Evolutionary conservation across 768 basidiomycete genomes (phyloP).

Genomic region (Mycena floridula): DNA sequence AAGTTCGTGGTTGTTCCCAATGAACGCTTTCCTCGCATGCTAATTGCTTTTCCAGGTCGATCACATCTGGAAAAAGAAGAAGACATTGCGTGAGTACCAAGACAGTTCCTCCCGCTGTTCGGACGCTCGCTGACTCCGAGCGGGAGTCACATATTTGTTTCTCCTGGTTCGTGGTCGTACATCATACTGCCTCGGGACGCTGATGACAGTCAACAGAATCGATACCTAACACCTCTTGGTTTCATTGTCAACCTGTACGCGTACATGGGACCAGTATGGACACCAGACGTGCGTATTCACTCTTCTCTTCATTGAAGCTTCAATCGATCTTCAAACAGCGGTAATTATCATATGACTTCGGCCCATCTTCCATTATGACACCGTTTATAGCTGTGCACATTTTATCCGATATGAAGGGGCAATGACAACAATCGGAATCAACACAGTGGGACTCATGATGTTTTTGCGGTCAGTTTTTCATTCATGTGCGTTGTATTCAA

Average conservation of each 20-base stretch:
- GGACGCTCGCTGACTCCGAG: not conserved
- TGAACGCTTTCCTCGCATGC: no score
- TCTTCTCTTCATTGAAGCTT: not conserved
- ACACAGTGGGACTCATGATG: slow-evolving; percentile 36
- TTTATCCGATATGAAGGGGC: slow-evolving; percentile 28
- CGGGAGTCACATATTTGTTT: not conserved
- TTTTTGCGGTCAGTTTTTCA: slow-evolving; percentile 10
- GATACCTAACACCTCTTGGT: slow-evolving; percentile 38
- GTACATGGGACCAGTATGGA: slow-evolving; percentile 15
- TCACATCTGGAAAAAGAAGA: not conserved
- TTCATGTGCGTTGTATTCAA: no score
- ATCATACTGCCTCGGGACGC: not conserved
- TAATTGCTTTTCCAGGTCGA: not conserved
- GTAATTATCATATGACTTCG: not conserved
- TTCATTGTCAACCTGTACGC: slow-evolving; percentile 33
- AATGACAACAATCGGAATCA: slow-evolving; percentile 35
- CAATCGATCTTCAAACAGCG: not conserved
- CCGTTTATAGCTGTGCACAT: slow-evolving; percentile 20
- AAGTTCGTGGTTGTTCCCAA: not conserved
- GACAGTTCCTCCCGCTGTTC: not conserved
- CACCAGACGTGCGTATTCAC: slow-evolving; percentile 7
- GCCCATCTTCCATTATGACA: no score
- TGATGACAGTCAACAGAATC: slow-evolving; percentile 29
- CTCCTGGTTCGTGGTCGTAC: not conserved
- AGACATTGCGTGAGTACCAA: not conserved